Conservation (phyloP, 352 stramenopile genomes). For the Phytophthora fragariae region DNA sequence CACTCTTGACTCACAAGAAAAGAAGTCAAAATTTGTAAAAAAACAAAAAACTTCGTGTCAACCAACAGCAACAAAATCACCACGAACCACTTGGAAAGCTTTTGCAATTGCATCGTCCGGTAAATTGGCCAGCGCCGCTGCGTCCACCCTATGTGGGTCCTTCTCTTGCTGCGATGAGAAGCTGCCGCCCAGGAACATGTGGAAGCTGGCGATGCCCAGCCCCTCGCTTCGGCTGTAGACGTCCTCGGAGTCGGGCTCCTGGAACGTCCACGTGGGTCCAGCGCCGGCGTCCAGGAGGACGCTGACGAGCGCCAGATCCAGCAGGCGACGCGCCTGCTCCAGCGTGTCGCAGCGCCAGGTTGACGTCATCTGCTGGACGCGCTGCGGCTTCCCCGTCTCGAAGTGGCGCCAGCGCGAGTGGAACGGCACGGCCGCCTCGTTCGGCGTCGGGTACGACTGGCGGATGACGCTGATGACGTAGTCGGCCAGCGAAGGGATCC, state of each 20-base stretch:
- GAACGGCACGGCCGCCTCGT: constrained; percentile 70
- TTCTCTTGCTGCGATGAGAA: constrained; percentile 65
- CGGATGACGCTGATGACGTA: constrained; percentile 78
- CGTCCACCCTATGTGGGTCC: constrained; percentile 65
- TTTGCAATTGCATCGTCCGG: constrained; percentile 69
- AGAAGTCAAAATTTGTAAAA: not conserved
- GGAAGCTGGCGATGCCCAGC: constrained; percentile 81
- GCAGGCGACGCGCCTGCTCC: constrained; percentile 65
- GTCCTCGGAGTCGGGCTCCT: constrained; percentile 72
- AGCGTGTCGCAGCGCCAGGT: constrained; percentile 56
- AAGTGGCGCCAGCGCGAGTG: constrained; percentile 87
- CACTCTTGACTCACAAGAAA: constrained; percentile 32
- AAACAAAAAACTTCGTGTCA: not conserved
- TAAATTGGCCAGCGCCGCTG: constrained; percentile 61
- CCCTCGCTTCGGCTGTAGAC: constrained; percentile 80
- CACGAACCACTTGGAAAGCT: constrained; percentile 80
- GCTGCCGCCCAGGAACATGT: constrained; percentile 82
- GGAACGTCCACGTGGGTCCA: constrained; percentile 73
- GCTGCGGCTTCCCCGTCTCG: constrained; percentile 75
- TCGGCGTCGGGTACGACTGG: constrained; percentile 57
- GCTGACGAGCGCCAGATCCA: constrained; percentile 83
- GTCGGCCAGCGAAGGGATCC: constrained; percentile 65
- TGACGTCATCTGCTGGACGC: constrained; percentile 58
- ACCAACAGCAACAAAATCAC: constrained; percentile 7
- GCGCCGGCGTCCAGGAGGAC: constrained; percentile 86